Evolutionary conservation across 129 eudicot genomes (phyloP).

Genomic region (Kitagawia praeruptora): DNA sequence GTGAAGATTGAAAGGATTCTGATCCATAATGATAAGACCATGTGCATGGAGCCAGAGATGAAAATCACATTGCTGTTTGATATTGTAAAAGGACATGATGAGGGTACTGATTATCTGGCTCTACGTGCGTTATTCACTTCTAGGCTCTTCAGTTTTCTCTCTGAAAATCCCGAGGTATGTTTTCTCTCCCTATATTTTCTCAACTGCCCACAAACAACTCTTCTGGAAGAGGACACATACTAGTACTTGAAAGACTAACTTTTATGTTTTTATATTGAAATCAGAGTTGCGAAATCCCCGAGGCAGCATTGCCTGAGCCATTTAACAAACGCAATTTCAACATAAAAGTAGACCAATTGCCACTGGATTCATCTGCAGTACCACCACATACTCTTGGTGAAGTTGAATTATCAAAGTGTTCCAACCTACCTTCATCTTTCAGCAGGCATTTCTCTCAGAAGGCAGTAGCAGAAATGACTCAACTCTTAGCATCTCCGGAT

Average conservation of each 20-base stretch:
- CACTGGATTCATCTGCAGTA: slow-evolving; percentile 18
- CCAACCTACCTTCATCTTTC: slow-evolving; percentile 44
- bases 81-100: slow-evolving; percentile 42
- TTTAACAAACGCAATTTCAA: slow-evolving; percentile 24
- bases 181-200: neutral
- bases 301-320: slow-evolving; percentile 67
- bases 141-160: slow-evolving; percentile 38
- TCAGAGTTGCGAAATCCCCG: slow-evolving; percentile 57
- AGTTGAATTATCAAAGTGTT: slow-evolving; percentile 28
- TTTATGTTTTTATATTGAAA: neutral
- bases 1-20: slow-evolving; percentile 50
- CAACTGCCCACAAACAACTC: neutral
- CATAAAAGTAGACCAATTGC: slow-evolving; percentile 12
- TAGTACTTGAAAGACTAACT: neutral
- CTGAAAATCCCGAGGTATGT: slow-evolving; percentile 45
- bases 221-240: neutral
- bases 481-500: slow-evolving; percentile 16
- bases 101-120: slow-evolving; percentile 43
- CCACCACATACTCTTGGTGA: slow-evolving; percentile 13
- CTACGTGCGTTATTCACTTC: slow-evolving; percentile 35
- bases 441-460: slow-evolving; percentile 31
- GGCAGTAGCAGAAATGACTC: slow-evolving; percentile 18
- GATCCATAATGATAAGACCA: slow-evolving; percentile 48
- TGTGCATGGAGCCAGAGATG: slow-evolving; percentile 59
- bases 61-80: slow-evolving; percentile 45